phyloP scores from a whole-genome alignment of 768 basidiomycete species.

The Amyloporia xantha region DNA sequence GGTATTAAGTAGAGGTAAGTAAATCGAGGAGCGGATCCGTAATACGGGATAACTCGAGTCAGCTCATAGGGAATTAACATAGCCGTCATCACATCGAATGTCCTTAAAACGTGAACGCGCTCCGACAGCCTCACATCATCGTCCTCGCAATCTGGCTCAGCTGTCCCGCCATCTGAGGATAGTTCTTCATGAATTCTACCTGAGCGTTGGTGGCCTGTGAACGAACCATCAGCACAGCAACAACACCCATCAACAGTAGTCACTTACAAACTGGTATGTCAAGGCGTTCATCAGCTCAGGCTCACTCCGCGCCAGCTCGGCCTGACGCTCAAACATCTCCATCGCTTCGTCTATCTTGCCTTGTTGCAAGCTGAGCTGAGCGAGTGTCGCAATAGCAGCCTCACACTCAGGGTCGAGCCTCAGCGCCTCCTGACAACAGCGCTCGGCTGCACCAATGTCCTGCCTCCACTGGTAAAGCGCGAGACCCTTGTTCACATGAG shows the following conservation, averaged over 20 bases:
- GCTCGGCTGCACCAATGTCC: slow-evolving; percentile 76
- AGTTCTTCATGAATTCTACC: slow-evolving; percentile 74
- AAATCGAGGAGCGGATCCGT: background rate
- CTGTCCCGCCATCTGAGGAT: slow-evolving; percentile 79
- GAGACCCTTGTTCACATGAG: slow-evolving; percentile 96
- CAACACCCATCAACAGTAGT: background rate
- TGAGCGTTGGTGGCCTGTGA: slow-evolving; percentile 74
- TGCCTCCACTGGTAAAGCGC: slow-evolving; percentile 95
- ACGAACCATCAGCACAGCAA: background rate
- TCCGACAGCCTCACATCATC: slow-evolving; percentile 23
- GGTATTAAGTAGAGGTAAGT: background rate
- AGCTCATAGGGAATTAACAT: background rate
- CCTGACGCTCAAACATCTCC: slow-evolving; percentile 78
- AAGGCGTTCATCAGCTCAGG: slow-evolving; percentile 75
- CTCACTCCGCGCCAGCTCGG: slow-evolving; percentile 84
- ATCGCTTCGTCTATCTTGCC: slow-evolving; percentile 82
- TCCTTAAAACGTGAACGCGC: background rate
- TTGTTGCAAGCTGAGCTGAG: slow-evolving; percentile 89
- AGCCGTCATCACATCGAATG: background rate
- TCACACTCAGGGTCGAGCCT: slow-evolving; percentile 90
- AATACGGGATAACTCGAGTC: background rate
- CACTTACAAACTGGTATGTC: slow-evolving; percentile 71
- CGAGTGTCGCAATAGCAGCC: slow-evolving; percentile 91
- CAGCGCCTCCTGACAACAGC: slow-evolving; percentile 83
- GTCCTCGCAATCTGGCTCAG: slow-evolving; percentile 41